These are phyloP conservation scores for Lyophyllum decastes DNA, from an alignment of 768 basidiomycete genomes.

Conservation along the genomic window DNA sequence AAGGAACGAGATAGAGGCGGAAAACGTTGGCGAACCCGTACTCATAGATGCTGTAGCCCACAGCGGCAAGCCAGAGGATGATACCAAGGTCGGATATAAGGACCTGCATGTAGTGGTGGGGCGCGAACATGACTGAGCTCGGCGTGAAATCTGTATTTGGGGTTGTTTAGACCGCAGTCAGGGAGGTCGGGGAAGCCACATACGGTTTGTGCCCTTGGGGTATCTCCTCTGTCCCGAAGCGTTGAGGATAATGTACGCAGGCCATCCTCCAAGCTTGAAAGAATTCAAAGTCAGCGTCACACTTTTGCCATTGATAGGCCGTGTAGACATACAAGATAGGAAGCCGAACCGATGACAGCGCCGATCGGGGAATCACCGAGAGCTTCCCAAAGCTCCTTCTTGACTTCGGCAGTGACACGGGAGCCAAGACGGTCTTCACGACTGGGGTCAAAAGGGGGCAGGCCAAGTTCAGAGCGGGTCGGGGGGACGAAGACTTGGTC, in stretches of 20 bases:
- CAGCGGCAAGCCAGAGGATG: constrained; percentile 63
- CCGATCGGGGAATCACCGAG: constrained; percentile 89
- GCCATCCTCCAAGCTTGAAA: constrained; percentile 78
- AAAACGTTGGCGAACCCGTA: constrained; percentile 75
- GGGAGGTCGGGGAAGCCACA: constrained; percentile 28
- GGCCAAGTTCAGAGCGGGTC: constrained; percentile 75
- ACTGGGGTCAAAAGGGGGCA: constrained; percentile 67
- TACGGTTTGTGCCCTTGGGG: constrained; percentile 78
- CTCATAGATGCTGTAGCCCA: constrained; percentile 56
- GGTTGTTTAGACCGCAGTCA: not conserved
- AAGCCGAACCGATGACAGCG: constrained; percentile 50
- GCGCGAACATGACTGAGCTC: constrained; percentile 75
- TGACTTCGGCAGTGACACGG: constrained; percentile 65
- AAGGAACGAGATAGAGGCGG: constrained; percentile 82
- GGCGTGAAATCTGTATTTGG: constrained; percentile 73
- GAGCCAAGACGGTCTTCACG: constrained; percentile 66
- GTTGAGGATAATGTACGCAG: constrained; percentile 78
- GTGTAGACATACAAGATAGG: constrained; percentile 57
- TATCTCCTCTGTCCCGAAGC: constrained; percentile 86
- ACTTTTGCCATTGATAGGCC: not conserved
- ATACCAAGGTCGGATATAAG: constrained; percentile 84
- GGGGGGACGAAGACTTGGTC: constrained; percentile 95
- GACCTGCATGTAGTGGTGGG: constrained; percentile 76
- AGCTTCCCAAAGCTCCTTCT: constrained; percentile 79
- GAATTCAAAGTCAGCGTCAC: not conserved